phyloP scores from a whole-genome alignment of 1,284 basidiomycete genomes.

The Apiotrichum brassicae region DNA sequence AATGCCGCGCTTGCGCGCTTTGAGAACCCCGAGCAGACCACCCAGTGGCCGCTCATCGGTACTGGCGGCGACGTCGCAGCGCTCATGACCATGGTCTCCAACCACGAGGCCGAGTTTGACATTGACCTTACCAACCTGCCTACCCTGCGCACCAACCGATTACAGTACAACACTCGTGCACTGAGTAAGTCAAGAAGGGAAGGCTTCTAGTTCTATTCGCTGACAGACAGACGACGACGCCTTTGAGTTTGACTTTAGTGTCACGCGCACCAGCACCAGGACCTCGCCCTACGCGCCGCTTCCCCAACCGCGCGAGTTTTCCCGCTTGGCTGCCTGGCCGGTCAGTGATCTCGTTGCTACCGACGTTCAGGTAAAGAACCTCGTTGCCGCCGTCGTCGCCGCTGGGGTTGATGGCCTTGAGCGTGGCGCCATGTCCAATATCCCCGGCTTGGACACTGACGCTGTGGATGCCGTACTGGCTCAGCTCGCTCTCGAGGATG shows the following conservation, averaged over 20 bases:
- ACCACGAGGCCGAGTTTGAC: constrained; percentile 32
- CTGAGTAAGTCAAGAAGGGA: constrained; percentile 29
- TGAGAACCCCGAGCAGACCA: constrained; percentile 49
- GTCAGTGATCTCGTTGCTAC: neutral
- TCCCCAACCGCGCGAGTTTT: constrained; percentile 6
- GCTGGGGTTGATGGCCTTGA: constrained; percentile 23
- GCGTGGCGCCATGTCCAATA: constrained; percentile 8
- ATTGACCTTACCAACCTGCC: constrained; percentile 26
- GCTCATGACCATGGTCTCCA: constrained; percentile 36
- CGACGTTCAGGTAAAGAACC: neutral
- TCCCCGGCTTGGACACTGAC: constrained; percentile 4
- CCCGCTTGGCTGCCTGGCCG: constrained; percentile 2
- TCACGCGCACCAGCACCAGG: neutral
- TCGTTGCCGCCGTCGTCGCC: constrained; percentile 13
- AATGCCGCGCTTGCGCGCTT: constrained; percentile 54
- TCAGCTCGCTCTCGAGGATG: constrained; percentile 13
- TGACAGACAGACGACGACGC: constrained; percentile 32
- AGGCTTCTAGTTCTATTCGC: neutral
- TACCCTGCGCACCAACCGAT: constrained; percentile 15
- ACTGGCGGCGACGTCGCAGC: constrained; percentile 32
- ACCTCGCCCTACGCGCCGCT: neutral
- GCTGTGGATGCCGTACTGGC: constrained; percentile 17
- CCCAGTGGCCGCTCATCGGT: constrained; percentile 32
- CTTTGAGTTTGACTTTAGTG: constrained; percentile 33
- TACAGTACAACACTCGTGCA: constrained; percentile 35